Evolutionary conservation across 2,329 filamentous ascomycete genomes (phyloP).

Genomic region (Lachnellula cervina): DNA sequence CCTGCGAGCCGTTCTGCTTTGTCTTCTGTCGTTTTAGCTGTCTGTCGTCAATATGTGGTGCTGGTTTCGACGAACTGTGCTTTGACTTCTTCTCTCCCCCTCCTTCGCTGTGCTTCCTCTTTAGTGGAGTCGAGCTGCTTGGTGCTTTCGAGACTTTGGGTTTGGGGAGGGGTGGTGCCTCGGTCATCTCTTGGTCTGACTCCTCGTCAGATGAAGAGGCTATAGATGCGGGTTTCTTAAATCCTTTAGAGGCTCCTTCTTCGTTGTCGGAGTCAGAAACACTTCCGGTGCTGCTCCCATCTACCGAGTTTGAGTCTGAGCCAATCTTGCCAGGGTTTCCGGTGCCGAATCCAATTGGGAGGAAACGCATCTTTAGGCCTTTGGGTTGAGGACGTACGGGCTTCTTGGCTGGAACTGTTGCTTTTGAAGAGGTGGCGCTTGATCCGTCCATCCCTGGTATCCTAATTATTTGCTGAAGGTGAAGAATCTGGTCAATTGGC

Average conservation of each 20-base stretch:
- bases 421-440: constrained; percentile 28
- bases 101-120: constrained; percentile 22
- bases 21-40: constrained; percentile 25
- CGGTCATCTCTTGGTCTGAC: constrained; percentile 13
- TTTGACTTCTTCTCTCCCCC: constrained; percentile 21
- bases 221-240: constrained; percentile 4
- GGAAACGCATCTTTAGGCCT: constrained; percentile 62
- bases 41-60: constrained; percentile 12
- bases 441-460: constrained; percentile 40
- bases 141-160: not conserved
- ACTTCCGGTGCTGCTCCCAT: constrained; percentile 7
- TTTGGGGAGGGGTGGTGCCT: constrained; percentile 4
- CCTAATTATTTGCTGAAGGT: constrained; percentile 58
- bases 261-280: constrained; percentile 21
- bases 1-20: constrained; percentile 20
- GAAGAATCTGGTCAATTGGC: constrained; percentile 54
- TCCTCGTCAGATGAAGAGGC: not conserved
- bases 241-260: constrained; percentile 12
- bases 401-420: constrained; percentile 45
- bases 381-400: constrained; percentile 59
- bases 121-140: constrained; percentile 7
- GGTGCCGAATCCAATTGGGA: constrained; percentile 55
- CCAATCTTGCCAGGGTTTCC: constrained; percentile 40
- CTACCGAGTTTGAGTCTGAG: constrained; percentile 10
- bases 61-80: constrained; percentile 25